phyloP scores from a whole-genome alignment of 192 early-diverging fungal species.

The Backusella westeae region DNA sequence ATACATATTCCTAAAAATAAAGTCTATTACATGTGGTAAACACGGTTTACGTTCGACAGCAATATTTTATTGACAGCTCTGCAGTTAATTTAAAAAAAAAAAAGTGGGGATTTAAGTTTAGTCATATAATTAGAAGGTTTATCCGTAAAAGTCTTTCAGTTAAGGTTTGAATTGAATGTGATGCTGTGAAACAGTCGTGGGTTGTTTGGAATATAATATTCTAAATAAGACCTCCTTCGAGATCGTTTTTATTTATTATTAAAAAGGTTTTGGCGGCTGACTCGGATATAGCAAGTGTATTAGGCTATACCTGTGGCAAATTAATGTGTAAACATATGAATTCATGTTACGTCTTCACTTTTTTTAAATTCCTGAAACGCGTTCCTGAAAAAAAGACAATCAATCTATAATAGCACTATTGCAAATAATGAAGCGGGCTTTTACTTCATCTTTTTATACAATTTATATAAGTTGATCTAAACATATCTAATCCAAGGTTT shows the following conservation, averaged over 20 bases:
- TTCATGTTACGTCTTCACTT: neutral
- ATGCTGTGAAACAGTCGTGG: slow-evolving; percentile 1
- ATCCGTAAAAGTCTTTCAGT: neutral
- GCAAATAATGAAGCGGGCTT: neutral
- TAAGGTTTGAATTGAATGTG: neutral
- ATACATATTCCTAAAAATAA: neutral
- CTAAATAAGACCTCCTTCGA: neutral
- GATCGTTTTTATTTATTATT: neutral
- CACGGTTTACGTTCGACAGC: neutral
- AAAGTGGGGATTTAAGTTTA: neutral
- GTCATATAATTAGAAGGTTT: neutral
- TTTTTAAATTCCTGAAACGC: neutral
- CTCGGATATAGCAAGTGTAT: neutral
- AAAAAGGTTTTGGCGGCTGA: neutral
- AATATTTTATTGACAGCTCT: neutral
- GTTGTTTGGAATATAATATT: neutral
- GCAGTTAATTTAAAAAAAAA: neutral
- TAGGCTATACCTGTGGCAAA: neutral
- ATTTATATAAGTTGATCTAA: neutral
- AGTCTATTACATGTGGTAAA: neutral
- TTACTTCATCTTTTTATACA: neutral
- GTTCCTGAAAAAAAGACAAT: slow-evolving; percentile 1
- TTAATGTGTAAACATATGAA: neutral
- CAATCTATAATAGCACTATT: neutral
- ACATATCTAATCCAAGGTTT: neutral